Percentiles rank a stretch among this genome's conserved stretches.
phyloP scores from a whole-genome alignment of 352 stramenopile species.

The Globisporangium barbulae region DNA sequence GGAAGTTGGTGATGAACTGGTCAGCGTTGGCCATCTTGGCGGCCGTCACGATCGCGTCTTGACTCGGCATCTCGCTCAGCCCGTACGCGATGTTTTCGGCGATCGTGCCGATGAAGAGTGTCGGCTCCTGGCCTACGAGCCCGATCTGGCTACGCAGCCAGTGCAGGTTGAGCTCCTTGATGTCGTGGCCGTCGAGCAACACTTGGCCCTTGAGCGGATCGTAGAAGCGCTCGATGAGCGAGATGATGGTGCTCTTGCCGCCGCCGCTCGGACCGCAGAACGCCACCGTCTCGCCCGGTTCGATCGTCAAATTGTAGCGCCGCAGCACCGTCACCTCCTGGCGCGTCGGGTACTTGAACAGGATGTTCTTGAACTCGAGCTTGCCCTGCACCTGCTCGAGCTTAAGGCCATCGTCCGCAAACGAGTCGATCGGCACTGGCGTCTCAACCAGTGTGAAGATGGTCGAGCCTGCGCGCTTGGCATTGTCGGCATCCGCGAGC shows the following conservation, averaged over 20 bases:
- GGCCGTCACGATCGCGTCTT: constrained; percentile 61
- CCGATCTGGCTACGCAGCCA: constrained; percentile 31
- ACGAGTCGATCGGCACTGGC: constrained; percentile 8
- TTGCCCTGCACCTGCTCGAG: constrained; percentile 12
- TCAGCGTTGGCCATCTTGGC: constrained; percentile 83
- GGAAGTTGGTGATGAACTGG: constrained; percentile 82
- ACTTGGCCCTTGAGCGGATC: constrained; percentile 22
- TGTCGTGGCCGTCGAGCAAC: constrained; percentile 21
- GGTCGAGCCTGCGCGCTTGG: constrained; percentile 11
- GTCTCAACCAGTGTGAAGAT: constrained; percentile 14
- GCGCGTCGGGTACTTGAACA: constrained; percentile 27
- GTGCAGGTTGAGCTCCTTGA: constrained; percentile 20
- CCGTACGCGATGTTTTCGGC: constrained; percentile 56
- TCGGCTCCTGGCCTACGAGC: constrained; percentile 63
- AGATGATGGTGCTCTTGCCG: constrained; percentile 31
- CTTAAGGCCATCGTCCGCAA: neutral
- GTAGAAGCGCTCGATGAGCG: constrained; percentile 33
- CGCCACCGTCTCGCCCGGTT: constrained; percentile 27
- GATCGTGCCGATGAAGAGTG: constrained; percentile 41
- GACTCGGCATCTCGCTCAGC: neutral
- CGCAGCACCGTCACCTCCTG: constrained; percentile 18
- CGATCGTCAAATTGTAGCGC: constrained; percentile 21
- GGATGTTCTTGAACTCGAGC: constrained; percentile 21
- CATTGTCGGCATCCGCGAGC: constrained; percentile 36
- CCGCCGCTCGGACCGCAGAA: constrained; percentile 23